Evolutionary conservation across 1,284 basidiomycete species (phyloP).

Genomic region (Phlebopus sp.): DNA sequence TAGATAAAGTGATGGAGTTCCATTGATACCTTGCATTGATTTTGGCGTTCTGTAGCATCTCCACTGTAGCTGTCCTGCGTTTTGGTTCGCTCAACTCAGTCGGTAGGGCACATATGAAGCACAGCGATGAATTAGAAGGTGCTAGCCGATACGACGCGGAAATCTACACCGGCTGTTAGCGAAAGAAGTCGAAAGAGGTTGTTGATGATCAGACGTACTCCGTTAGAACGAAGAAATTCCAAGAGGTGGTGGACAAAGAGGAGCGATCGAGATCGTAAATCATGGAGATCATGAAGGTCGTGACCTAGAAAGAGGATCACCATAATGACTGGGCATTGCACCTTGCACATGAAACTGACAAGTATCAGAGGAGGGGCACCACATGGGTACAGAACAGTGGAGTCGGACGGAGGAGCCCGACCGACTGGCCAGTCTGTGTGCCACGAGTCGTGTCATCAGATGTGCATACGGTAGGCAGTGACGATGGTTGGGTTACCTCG

Average conservation of each 20-base stretch:
- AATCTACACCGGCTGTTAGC: constrained; percentile 37
- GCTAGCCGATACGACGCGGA: constrained; percentile 58
- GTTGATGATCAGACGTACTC: constrained; percentile 42
- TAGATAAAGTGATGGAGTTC: not conserved
- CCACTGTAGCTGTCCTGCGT: constrained; percentile 41
- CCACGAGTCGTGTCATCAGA: constrained; percentile 8
- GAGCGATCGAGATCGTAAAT: constrained; percentile 61
- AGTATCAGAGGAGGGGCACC: constrained; percentile 52
- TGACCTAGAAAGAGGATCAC: constrained; percentile 37
- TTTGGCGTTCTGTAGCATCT: constrained; percentile 45
- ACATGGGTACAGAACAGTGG: constrained; percentile 64
- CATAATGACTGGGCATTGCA: constrained; percentile 2
- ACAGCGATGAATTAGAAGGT: constrained; percentile 59
- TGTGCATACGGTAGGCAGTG: not conserved
- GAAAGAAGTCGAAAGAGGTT: not conserved
- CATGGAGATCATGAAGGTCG: constrained; percentile 66
- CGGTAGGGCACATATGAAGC: constrained; percentile 51
- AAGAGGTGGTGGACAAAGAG: constrained; percentile 63
- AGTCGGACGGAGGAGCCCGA: constrained; percentile 45
- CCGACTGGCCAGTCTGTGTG: constrained; percentile 42
- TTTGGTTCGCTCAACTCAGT: constrained; percentile 40
- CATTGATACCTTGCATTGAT: constrained; percentile 44
- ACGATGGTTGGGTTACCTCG: constrained; percentile 41
- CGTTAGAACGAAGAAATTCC: constrained; percentile 55
- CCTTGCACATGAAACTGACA: constrained; percentile 39